phyloP scores from a whole-genome alignment of 768 basidiomycete species.

The Rhodotorula paludigena region DNA sequence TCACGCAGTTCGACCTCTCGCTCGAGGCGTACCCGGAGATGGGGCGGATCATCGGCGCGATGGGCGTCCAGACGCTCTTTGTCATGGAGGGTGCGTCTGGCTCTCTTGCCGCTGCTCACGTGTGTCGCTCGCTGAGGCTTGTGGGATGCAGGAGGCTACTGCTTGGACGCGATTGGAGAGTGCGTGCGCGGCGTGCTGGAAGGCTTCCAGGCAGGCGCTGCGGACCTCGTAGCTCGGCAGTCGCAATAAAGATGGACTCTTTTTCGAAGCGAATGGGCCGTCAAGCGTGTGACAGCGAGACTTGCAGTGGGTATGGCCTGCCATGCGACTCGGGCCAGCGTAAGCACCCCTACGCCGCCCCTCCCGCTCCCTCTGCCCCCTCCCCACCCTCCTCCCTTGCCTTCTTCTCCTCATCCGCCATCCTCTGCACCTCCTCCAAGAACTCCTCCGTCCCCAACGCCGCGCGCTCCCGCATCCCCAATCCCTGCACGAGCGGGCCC shows the following conservation, averaged over 20 bases:
- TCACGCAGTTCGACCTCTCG: constrained; percentile 46
- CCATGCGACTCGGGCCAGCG: too few species aligned
- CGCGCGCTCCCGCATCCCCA: constrained; percentile 19
- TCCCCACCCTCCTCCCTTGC: not conserved
- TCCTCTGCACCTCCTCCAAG: constrained; percentile 23
- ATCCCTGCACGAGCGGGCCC: constrained; percentile 17
- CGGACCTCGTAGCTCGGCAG: too few species aligned
- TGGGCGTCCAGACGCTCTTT: constrained; percentile 43
- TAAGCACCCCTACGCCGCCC: not conserved
- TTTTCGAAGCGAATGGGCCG: too few species aligned
- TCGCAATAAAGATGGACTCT: too few species aligned
- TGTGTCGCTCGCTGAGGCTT: not conserved
- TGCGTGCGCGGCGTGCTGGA: constrained; percentile 45
- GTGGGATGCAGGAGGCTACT: constrained; percentile 42
- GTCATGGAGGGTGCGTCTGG: constrained; percentile 47
- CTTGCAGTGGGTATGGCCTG: too few species aligned
- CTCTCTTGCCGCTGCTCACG: not conserved
- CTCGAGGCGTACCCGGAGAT: constrained; percentile 43
- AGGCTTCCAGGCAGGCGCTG: constrained; percentile 31
- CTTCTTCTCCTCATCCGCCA: constrained; percentile 17
- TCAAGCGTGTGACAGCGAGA: too few species aligned
- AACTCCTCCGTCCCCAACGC: constrained; percentile 30
- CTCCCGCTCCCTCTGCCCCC: not conserved
- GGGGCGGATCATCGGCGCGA: constrained; percentile 39
- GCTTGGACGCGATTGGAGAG: constrained; percentile 42